Evolutionary conservation across 352 stramenopile species (phyloP).

Genomic region (Sclerospora graminicola): DNA sequence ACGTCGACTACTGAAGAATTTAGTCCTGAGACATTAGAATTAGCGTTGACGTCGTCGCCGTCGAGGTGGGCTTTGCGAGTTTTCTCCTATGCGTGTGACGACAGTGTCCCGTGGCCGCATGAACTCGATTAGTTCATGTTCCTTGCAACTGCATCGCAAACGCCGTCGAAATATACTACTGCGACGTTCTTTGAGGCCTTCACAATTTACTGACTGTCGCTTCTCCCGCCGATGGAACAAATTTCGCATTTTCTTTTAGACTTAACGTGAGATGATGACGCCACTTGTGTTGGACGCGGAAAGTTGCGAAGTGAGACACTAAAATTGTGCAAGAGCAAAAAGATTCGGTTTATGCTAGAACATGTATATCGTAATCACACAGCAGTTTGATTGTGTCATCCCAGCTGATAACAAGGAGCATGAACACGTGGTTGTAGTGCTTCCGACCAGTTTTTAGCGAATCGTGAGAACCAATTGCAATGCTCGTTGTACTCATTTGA

Average conservation of each 20-base stretch:
- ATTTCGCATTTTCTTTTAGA: slow-evolving; percentile 15
- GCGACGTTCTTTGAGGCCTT: slow-evolving; percentile 14
- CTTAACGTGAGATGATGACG: no score
- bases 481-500: no score
- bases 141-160: slow-evolving; percentile 7
- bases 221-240: slow-evolving; percentile 23
- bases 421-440: no score
- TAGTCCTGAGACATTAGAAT: neutral
- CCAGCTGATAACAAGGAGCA: no score
- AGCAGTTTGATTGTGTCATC: no score
- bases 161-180: slow-evolving; percentile 18
- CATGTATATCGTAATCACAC: no score
- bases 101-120: slow-evolving; percentile 30
- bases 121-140: slow-evolving; percentile 21
- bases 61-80: slow-evolving; percentile 9
- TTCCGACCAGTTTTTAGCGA: no score
- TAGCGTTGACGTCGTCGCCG: slow-evolving; percentile 12
- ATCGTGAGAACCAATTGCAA: no score
- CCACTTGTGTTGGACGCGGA: no score
- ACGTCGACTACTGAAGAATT: neutral
- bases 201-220: slow-evolving; percentile 7
- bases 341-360: no score
- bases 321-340: no score
- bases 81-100: slow-evolving; percentile 21
- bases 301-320: no score